Evolutionary conservation across 1,284 basidiomycete genomes (phyloP), one percentile per base, ranked within the genome.

Genomic region (Cryptococcus sp.): DNA sequence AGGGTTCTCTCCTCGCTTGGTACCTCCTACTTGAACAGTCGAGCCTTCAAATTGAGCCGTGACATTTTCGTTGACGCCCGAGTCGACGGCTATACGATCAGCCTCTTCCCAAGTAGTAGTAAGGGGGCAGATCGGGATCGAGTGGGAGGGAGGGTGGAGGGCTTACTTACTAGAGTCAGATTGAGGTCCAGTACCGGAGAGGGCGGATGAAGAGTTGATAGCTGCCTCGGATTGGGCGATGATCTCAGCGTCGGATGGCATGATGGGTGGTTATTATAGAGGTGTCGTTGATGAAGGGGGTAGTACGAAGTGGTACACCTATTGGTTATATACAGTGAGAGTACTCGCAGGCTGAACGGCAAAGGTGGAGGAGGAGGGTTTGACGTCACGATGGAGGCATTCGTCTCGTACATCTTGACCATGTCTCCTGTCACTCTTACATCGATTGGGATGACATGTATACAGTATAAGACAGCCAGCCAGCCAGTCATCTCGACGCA

Each of bases 51-150:
- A 63, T 16, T 63, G 43, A 18, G 58, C 28, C 4, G 53, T 57
- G 25, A 60, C 60, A 28, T 50, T 48, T 49, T 63, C 60, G 48
- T 63, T 63, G 24, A 63, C 60, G 3, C 60, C 60, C 2, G 60
- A 63, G 19, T 63, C 58, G 47, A 43, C 28, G 5, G 52, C 58
- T 62, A 9, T 9, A 25, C 35, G n/a, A 19, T 39, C 23, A 39
- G 38, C 9, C 23, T 4, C 38, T 24, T 24, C 22, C 10, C 22
- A n/a, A n/a, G n/a, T n/a, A n/a, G 38, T 9, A 21, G 22, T 24
- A 9, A 5, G 7, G 19, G 22, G 5, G 38, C 11, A 25, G n/a
- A n/a, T n/a, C n/a, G n/a, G n/a, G n/a, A n/a, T n/a, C 16, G 31
- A 32, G 9, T 9, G 16, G 16, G 31, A 32, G 31, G 16, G 31